Evolutionary conservation across 495 filamentous ascomycete genomes (phyloP).

Genomic region (Lasiosphaeriaceae sp.): DNA sequence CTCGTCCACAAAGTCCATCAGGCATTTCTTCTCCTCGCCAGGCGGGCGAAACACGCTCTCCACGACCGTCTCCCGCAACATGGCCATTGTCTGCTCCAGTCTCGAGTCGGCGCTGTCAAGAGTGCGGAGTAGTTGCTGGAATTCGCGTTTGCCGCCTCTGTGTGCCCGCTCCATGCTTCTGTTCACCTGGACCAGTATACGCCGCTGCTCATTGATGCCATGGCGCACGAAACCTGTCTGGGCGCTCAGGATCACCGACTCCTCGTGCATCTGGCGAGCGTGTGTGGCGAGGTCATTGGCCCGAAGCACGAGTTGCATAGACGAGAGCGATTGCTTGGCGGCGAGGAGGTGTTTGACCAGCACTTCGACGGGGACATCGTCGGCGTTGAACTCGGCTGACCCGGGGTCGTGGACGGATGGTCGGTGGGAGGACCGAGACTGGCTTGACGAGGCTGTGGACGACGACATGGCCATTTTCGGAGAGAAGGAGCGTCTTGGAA

Average conservation of each 20-base stretch:
- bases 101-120: conserved; percentile 72
- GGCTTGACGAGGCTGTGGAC: conserved; percentile 12
- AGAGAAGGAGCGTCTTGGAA: background rate
- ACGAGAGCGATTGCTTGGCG: conserved; percentile 87
- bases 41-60: conserved; percentile 68
- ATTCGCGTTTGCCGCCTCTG: conserved; percentile 45
- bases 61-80: conserved; percentile 67
- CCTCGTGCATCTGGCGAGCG: conserved; percentile 71
- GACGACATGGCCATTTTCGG: conserved; percentile 5
- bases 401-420: conserved; percentile 7
- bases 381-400: conserved; percentile 20
- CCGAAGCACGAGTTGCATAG: conserved; percentile 75
- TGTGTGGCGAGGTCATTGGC: conserved; percentile 82
- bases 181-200: conserved; percentile 63
- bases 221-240: conserved; percentile 71
- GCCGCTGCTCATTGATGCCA: conserved; percentile 69
- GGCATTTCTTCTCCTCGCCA: conserved; percentile 60
- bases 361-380: conserved; percentile 57
- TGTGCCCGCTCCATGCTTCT: conserved; percentile 52
- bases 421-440: conserved; percentile 10
- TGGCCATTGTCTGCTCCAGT: conserved; percentile 65
- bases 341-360: conserved; percentile 79
- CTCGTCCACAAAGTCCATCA: conserved; percentile 91
- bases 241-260: conserved; percentile 72
- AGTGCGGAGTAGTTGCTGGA: conserved; percentile 56